Percentiles rank a stretch among this genome's conserved stretches.
Evolutionary conservation across 805 yeast species (phyloP).

Genomic region (Ogataea trehaloabstinens): DNA sequence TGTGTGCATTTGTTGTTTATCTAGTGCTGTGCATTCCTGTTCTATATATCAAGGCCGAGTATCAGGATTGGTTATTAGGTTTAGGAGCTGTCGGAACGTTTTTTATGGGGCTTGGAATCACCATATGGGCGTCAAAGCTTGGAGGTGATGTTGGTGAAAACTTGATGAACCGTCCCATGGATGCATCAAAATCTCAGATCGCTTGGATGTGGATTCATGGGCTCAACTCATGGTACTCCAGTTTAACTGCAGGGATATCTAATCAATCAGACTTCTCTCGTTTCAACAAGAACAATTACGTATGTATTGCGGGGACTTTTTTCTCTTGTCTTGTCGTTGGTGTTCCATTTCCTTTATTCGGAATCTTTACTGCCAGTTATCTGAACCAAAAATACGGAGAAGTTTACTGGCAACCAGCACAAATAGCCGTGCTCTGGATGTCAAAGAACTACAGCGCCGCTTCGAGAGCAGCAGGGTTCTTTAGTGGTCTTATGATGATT

Average conservation of each 20-base stretch:
- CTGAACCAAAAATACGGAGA: conserved; percentile 36
- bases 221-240: conserved; percentile 34
- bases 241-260: conserved; percentile 23
- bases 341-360: conserved; percentile 28
- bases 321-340: conserved; percentile 4
- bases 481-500: conserved; percentile 45
- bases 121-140: background rate
- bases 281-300: conserved; percentile 29
- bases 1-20: conserved; percentile 42
- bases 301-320: conserved; percentile 18
- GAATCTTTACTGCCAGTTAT: conserved; percentile 19
- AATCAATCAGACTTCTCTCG: conserved; percentile 37
- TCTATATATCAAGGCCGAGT: conserved; percentile 28
- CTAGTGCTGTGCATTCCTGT: conserved; percentile 40
- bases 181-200: conserved; percentile 7
- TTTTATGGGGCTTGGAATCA: background rate
- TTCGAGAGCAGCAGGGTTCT: conserved; percentile 11
- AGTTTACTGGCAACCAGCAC: conserved; percentile 41
- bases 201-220: conserved; percentile 42
- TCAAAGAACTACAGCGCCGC: conserved; percentile 14
- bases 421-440: conserved; percentile 34
- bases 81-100: background rate
- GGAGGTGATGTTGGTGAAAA: background rate
- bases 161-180: background rate
- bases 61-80: background rate